These are phyloP conservation scores for Noccaea bulbosa DNA, from an alignment of 345 rosid genomes.

Conservation along the genomic window DNA sequence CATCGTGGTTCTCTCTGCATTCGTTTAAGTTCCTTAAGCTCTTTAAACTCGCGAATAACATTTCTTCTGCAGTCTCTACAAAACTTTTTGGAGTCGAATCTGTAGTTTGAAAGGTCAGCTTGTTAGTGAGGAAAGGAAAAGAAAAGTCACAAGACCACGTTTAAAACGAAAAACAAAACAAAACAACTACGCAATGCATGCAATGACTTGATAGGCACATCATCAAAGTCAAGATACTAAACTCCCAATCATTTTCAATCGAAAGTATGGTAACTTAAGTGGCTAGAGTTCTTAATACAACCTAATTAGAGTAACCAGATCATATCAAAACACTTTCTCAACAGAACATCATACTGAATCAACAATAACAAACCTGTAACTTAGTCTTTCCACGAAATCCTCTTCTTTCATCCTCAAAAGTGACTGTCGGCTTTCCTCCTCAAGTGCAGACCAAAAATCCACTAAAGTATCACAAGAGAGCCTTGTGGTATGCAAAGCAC, in stretches of 20 bases:
- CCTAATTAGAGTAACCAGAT: conserved; percentile 6
- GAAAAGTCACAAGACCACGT: conserved; percentile 2
- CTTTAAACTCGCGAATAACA: conserved; percentile 94
- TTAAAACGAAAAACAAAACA: conserved; percentile 10
- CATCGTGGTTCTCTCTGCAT: conserved; percentile 84
- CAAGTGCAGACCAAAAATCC: conserved; percentile 93
- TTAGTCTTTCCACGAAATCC: conserved; percentile 92
- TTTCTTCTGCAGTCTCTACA: conserved; percentile 96
- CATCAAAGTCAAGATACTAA: not conserved
- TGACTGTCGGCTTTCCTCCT: conserved; percentile 82
- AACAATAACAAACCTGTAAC: conserved; percentile 70
- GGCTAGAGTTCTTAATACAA: not conserved
- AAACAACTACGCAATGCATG: conserved; percentile 10
- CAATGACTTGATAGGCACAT: conserved; percentile 21
- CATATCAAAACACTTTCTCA: conserved; percentile 5
- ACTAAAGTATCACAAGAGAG: conserved; percentile 90
- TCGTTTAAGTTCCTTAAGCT: conserved; percentile 92
- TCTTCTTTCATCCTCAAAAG: conserved; percentile 97
- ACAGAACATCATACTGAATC: conserved; percentile 30
- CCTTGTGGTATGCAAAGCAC: conserved; percentile 92
- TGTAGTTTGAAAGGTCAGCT: conserved; percentile 42
- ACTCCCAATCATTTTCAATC: not conserved
- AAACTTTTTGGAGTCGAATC: conserved; percentile 97
- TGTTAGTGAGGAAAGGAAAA: conserved; percentile 28
- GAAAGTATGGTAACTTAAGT: not conserved